Conservation (phyloP, 2,329 filamentous ascomycete genomes). For the Plectosphaerella sp. region DNA sequence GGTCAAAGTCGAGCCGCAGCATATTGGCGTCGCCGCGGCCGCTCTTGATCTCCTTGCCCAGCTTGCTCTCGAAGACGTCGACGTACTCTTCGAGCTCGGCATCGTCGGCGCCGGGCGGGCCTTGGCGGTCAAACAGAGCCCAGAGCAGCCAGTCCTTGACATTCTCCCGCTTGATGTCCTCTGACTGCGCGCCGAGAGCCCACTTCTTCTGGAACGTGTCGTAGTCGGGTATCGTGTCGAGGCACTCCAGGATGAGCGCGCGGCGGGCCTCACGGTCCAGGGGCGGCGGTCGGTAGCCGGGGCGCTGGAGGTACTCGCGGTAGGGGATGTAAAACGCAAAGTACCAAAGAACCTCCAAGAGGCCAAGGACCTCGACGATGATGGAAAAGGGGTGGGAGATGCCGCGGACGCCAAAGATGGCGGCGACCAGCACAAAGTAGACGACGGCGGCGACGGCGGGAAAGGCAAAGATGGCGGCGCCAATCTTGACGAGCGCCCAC, state of each 20-base stretch:
- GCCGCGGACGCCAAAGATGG: constrained; percentile 14
- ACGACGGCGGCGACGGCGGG: constrained; percentile 10
- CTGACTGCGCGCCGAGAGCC: constrained; percentile 57
- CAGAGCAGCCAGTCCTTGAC: constrained; percentile 62
- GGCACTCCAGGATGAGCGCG: constrained; percentile 52
- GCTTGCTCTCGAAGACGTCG: constrained; percentile 44
- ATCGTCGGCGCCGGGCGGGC: constrained; percentile 29
- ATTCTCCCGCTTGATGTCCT: constrained; percentile 61
- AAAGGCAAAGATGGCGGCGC: constrained; percentile 8
- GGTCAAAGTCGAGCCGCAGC: constrained; percentile 63
- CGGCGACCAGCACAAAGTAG: constrained; percentile 14
- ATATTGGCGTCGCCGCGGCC: constrained; percentile 53
- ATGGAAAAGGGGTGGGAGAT: constrained; percentile 19
- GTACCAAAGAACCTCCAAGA: constrained; percentile 37
- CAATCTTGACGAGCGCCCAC: constrained; percentile 6
- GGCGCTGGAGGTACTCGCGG: constrained; percentile 30
- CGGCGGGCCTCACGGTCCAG: constrained; percentile 42
- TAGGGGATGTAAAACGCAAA: constrained; percentile 37
- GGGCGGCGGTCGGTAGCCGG: constrained; percentile 17
- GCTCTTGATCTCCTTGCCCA: constrained; percentile 43
- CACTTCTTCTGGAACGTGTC: constrained; percentile 57
- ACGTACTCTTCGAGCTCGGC: constrained; percentile 43
- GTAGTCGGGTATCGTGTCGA: constrained; percentile 48
- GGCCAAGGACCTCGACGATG: constrained; percentile 13
- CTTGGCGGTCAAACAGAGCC: constrained; percentile 57